Base-by-base conservation (phyloP, 2,329 filamentous ascomycete genomes). In the Laburnicola sp. region DNA sequence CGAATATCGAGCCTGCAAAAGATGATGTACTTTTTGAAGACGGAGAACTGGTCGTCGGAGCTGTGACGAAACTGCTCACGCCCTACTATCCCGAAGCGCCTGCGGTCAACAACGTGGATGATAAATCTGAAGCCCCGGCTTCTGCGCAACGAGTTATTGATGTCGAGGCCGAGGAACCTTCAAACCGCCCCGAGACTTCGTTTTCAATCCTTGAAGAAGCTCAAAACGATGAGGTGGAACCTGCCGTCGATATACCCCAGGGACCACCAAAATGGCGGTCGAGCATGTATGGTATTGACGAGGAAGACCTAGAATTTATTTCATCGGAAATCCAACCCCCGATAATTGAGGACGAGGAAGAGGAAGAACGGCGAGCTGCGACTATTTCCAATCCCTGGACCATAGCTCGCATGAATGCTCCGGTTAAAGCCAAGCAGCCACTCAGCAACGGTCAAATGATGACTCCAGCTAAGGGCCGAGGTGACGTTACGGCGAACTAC, bases 1-100 rank as follows among this genome's bases (percentile, higher is more conserved):
- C 80, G 1, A 92, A 91, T 58, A 71, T 91, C 4, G 84, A 90
- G 53, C 82, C 87, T 3, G 76, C 83, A 3, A 92, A 92, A 65
- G 84, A 89, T 50, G 83, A 90, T 60, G 79, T 92, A 2, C 63
- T 90, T 0, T 91, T 92, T 62, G 76, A 75, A 3, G 75, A 89
- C 44, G 80, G 85, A 2, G 61, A 68, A 3, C 21, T 63, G 0
- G 60, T 86, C 2, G 31, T 84, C 4, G 63, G 62, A 3, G 58
- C 76, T 4, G 69, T 78, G 2, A 71, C 77, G 21, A 66, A 67
- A 27, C 61, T 85, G 0, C 77, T 85, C 39, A 59, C 58, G n/a
- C 39, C 59, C 0, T 66, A 67, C 39, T 78, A 77, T 45, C 62
- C 66, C 1, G 50, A 60, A 37, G 50, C 51, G 3, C 38, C 43